A percentile compares a stretch with the other conserved stretches of the same genome.
These are phyloP conservation scores for Trichoderma sp. DNA, from an alignment of 2,329 filamentous ascomycete genomes.

Conservation along the genomic window DNA sequence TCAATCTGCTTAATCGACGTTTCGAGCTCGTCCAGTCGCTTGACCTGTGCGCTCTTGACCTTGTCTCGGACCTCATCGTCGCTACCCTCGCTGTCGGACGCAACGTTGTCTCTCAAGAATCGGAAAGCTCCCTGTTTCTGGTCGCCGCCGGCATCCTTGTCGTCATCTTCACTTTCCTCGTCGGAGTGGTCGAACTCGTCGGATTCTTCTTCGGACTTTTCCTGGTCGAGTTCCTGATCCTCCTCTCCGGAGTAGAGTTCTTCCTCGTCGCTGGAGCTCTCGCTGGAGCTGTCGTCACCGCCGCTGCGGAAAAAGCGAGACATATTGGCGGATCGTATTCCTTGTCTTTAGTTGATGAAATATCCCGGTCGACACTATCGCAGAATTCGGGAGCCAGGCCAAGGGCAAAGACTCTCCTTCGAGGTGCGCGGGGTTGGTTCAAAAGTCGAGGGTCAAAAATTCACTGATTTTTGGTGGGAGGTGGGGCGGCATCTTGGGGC, in stretches of 20 bases:
- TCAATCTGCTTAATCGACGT: slow-evolving; percentile 86
- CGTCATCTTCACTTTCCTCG: slow-evolving; percentile 52
- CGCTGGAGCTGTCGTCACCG: slow-evolving; percentile 87
- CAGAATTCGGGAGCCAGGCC: slow-evolving; percentile 21
- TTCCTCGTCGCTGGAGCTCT: slow-evolving; percentile 85
- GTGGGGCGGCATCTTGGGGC: slow-evolving; percentile 40
- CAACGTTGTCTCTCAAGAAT: slow-evolving; percentile 76
- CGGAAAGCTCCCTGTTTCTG: slow-evolving; percentile 65
- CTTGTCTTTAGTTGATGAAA: not conserved
- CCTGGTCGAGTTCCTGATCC: slow-evolving; percentile 39
- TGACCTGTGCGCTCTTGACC: slow-evolving; percentile 97
- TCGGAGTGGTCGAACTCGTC: slow-evolving; percentile 44
- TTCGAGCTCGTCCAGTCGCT: slow-evolving; percentile 91
- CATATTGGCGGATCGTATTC: slow-evolving; percentile 55
- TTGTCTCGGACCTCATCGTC: slow-evolving; percentile 82
- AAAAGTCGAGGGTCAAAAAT: slow-evolving; percentile 34
- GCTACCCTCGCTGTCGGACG: slow-evolving; percentile 76
- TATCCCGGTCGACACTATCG: slow-evolving; percentile 15
- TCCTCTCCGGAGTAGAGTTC: slow-evolving; percentile 72
- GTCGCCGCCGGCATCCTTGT: slow-evolving; percentile 63
- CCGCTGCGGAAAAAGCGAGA: slow-evolving; percentile 97
- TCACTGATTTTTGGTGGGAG: slow-evolving; percentile 45
- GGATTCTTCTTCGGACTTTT: slow-evolving; percentile 39
- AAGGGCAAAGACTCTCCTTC: slow-evolving; percentile 22
- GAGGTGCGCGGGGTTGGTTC: slow-evolving; percentile 38